Percentiles rank a stretch among this genome's conserved stretches.
Evolutionary conservation across 2,329 filamentous ascomycete species (phyloP).

Genomic region (Colletotrichum australisinense): DNA sequence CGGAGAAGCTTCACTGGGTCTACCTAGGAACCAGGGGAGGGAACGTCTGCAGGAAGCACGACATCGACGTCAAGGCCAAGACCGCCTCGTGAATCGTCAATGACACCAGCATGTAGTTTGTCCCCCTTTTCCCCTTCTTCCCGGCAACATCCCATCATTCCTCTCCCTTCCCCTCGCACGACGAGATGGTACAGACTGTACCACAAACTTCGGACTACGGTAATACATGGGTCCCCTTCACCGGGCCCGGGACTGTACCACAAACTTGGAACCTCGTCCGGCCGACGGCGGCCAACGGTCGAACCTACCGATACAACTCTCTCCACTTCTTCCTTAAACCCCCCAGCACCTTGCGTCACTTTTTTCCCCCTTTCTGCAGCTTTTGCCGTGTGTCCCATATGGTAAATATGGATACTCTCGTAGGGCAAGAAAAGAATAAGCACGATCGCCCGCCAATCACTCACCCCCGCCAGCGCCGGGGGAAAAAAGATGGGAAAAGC

Average conservation of each 20-base stretch:
- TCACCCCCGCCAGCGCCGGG: not conserved
- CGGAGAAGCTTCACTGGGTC: not conserved
- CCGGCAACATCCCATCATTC: not conserved
- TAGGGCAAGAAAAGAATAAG: constrained; percentile 31
- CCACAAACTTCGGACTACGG: too few species aligned
- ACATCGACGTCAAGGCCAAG: not conserved
- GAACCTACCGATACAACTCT: too few species aligned
- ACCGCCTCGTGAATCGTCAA: not conserved
- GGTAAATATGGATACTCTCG: not conserved
- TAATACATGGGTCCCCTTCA: too few species aligned
- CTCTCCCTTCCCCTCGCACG: constrained; percentile 12
- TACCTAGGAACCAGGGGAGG: constrained; percentile 6
- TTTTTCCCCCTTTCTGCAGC: not conserved
- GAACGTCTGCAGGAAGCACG: not conserved
- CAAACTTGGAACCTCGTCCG: not conserved
- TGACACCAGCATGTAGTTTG: not conserved
- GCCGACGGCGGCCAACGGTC: too few species aligned
- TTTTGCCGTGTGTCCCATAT: too few species aligned
- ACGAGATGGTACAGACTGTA: too few species aligned
- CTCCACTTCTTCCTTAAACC: not conserved
- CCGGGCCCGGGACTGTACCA: not conserved
- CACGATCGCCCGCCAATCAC: constrained; percentile 28
- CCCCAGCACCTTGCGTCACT: constrained; percentile 9
- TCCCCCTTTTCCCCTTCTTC: not conserved
- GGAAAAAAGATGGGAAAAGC: not conserved